Conservation (phyloP, 2,329 filamentous ascomycete species). For the Biscogniauxia mediterranea region DNA sequence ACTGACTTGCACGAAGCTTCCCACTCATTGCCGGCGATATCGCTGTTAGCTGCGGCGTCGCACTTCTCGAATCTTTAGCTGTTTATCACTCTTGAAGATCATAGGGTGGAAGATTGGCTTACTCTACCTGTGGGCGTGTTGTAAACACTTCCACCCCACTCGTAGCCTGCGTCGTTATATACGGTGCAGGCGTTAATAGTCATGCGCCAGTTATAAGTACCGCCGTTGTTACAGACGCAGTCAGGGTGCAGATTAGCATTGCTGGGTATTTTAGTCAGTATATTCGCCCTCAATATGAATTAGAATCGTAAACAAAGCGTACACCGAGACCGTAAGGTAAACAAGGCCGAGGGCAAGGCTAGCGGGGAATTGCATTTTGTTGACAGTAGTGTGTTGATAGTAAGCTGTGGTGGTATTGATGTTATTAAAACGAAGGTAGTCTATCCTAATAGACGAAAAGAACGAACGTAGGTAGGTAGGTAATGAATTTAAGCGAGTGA, state of each 20-base stretch:
- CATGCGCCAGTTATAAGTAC: not conserved
- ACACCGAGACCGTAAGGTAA: not conserved
- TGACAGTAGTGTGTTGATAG: not conserved
- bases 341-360: not conserved
- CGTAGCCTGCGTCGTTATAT: not conserved
- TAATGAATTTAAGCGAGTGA: too few species aligned
- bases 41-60: not conserved
- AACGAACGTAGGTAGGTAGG: too few species aligned
- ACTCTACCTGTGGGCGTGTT: not conserved
- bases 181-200: slow-evolving; percentile 1
- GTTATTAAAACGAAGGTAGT: not conserved
- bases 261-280: too few species aligned
- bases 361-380: not conserved
- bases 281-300: too few species aligned
- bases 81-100: too few species aligned
- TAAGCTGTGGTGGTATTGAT: not conserved
- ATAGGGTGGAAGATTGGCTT: not conserved
- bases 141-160: slow-evolving; percentile 1
- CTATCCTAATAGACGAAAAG: too few species aligned
- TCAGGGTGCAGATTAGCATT: not conserved
- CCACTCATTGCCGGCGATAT: not conserved
- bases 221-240: slow-evolving; percentile 1
- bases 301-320: too few species aligned
- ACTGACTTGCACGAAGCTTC: not conserved
- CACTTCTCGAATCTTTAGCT: not conserved